Percentiles rank a stretch among this genome's conserved stretches.
These are phyloP conservation scores for Pelargonium cotyledonis DNA, from an alignment of 441 rosid species.

Conservation along the genomic window DNA sequence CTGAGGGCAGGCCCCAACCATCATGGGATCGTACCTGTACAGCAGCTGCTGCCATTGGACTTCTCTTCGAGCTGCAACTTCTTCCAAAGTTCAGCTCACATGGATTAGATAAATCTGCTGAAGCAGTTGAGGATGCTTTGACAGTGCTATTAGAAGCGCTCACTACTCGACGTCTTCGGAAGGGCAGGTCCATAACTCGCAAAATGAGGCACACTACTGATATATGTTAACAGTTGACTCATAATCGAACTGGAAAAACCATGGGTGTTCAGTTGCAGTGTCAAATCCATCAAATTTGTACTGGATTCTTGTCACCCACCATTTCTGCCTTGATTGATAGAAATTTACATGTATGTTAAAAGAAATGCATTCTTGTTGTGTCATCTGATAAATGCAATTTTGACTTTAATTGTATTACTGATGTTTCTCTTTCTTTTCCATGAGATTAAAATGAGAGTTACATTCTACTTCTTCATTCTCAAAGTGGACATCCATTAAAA, in stretches of 20 bases:
- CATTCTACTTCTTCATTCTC: too few relatives aligned
- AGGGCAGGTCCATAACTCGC: conserved; percentile 89
- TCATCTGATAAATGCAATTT: too few relatives aligned
- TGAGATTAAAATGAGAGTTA: too few relatives aligned
- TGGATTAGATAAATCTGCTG: conserved; percentile 52
- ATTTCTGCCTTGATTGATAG: too few relatives aligned
- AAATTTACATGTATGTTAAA: too few relatives aligned
- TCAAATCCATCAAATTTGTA: too few relatives aligned
- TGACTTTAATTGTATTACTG: too few relatives aligned
- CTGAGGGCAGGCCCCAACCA: conserved; percentile 70
- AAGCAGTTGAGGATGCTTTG: conserved; percentile 61
- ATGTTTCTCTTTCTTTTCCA: too few relatives aligned
- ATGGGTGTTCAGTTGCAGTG: too few relatives aligned
- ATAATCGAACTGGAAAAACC: not conserved
- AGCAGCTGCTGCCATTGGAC: conserved; percentile 76
- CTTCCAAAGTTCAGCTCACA: conserved; percentile 45
- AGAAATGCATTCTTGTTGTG: too few relatives aligned
- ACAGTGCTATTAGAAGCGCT: conserved; percentile 54
- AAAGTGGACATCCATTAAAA: too few relatives aligned
- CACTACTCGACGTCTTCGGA: conserved; percentile 65
- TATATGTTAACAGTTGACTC: conserved; percentile 29
- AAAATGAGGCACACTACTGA: conserved; percentile 41
- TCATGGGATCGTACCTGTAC: conserved; percentile 94
- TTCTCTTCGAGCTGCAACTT: conserved; percentile 59
- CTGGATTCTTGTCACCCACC: too few relatives aligned